phyloP scores from a whole-genome alignment of 768 basidiomycete species.

The Amyloporia xantha region DNA sequence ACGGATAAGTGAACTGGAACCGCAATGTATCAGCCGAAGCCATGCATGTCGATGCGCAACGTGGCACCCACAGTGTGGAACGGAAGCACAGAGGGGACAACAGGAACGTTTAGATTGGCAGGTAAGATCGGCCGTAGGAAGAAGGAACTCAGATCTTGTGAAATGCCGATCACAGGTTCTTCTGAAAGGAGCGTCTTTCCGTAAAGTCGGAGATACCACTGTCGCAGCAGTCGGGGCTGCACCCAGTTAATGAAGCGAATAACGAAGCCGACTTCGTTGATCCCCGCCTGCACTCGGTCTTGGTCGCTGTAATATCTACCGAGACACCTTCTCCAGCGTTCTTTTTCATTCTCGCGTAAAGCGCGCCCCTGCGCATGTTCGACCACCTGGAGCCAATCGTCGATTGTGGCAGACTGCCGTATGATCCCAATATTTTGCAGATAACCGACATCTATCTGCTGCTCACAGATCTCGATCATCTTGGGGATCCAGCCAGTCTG shows the following conservation, averaged over 20 bases:
- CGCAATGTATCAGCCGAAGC: background rate
- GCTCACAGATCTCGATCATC: constrained; percentile 30
- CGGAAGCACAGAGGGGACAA: constrained; percentile 37
- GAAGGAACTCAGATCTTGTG: constrained; percentile 8
- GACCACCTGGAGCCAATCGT: constrained; percentile 33
- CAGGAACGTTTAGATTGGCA: constrained; percentile 23
- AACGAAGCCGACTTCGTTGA: constrained; percentile 38
- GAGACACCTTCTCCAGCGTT: constrained; percentile 28
- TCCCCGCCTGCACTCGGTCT: constrained; percentile 12
- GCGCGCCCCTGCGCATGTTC: constrained; percentile 21
- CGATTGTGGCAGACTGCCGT: constrained; percentile 17
- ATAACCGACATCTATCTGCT: constrained; percentile 30
- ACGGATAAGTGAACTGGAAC: constrained; percentile 39
- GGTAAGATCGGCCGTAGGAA: constrained; percentile 16
- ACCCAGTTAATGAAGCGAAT: constrained; percentile 40
- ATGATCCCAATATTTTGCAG: constrained; percentile 27
- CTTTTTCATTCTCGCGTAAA: constrained; percentile 21
- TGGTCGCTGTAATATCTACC: constrained; percentile 22
- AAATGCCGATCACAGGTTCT: constrained; percentile 4
- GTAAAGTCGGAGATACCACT: constrained; percentile 34
- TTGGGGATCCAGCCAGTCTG: constrained; percentile 30
- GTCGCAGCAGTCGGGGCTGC: constrained; percentile 34
- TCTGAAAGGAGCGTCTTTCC: constrained; percentile 24
- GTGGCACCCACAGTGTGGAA: constrained; percentile 38
- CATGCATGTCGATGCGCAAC: background rate